These are phyloP conservation scores for Candida buenavistaensis DNA, from an alignment of 1,139 yeast genomes.

Conservation along the genomic window DNA sequence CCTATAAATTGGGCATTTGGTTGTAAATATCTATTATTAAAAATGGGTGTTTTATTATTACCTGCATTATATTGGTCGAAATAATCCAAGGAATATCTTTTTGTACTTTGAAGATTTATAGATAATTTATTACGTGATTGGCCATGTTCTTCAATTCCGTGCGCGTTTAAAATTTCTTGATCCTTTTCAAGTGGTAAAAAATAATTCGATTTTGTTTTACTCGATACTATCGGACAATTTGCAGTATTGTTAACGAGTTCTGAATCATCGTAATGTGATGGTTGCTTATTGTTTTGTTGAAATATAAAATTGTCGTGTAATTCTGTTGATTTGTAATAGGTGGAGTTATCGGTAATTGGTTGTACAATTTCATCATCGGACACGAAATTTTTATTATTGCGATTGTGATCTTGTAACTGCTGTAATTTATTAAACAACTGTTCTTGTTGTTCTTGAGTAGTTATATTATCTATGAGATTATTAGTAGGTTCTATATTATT, in stretches of 20 bases:
- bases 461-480: constrained; percentile 5
- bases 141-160: too few relatives aligned
- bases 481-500: constrained; percentile 6
- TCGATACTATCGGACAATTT: too few relatives aligned
- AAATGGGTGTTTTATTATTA: constrained; percentile 15
- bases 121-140: constrained; percentile 5
- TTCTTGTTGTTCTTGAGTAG: constrained; percentile 10
- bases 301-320: constrained; percentile 2
- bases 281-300: constrained; percentile 3
- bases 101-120: constrained; percentile 3
- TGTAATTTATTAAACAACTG: constrained; percentile 11
- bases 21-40: constrained; percentile 44
- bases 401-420: constrained; percentile 12
- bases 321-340: constrained; percentile 7
- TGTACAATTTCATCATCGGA: constrained; percentile 7
- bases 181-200: too few relatives aligned
- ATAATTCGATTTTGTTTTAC: too few relatives aligned
- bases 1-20: constrained; percentile 70
- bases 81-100: constrained; percentile 12
- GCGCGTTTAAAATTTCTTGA: too few relatives aligned
- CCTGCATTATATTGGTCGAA: constrained; percentile 6
- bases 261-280: constrained; percentile 1
- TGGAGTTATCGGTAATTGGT: constrained; percentile 11
- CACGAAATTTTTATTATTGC: constrained; percentile 4
- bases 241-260: too few relatives aligned